Evolutionary conservation across 495 filamentous ascomycete species (phyloP).

Genomic region (Aspergillus olivimuriae): DNA sequence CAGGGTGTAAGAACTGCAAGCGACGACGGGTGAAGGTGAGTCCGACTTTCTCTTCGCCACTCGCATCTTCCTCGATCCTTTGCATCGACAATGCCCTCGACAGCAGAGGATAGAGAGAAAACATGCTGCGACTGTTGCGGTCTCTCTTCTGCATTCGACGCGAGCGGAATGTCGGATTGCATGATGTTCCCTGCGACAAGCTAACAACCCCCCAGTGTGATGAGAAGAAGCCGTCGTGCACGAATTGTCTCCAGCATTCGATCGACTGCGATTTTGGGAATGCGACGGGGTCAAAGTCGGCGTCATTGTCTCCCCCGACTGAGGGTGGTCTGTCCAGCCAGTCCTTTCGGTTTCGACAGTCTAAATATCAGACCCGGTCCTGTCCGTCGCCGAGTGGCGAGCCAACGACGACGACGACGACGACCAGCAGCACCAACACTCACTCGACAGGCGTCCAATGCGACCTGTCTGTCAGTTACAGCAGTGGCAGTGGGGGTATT

Average conservation of each 20-base stretch:
- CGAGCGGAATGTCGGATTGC: background rate
- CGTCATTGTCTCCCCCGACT: background rate
- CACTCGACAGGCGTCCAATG: constrained; percentile 11
- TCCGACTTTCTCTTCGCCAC: background rate
- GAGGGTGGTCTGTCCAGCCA: background rate
- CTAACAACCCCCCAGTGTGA: constrained; percentile 28
- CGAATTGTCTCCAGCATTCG: constrained; percentile 25
- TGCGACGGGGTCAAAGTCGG: background rate
- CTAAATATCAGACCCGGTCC: constrained; percentile 14
- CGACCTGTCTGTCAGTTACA: constrained; percentile 4
- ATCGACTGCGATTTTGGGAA: constrained; percentile 27
- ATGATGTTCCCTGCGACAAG: background rate
- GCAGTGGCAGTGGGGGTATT: constrained; percentile 10
- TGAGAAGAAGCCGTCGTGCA: constrained; percentile 30
- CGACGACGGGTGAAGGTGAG: constrained; percentile 19
- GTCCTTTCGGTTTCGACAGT: constrained; percentile 18
- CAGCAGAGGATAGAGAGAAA: background rate
- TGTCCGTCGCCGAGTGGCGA: background rate
- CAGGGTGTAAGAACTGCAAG: constrained; percentile 23
- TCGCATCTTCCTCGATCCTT: background rate
- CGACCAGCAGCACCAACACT: background rate
- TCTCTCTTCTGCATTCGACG: background rate
- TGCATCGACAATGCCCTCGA: background rate
- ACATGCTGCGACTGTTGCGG: background rate
- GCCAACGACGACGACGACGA: too few species aligned